Percentiles rank a stretch among this genome's conserved stretches.
These are phyloP conservation scores for Platismatia glauca DNA, from an alignment of 495 filamentous ascomycete genomes.

Conservation along the genomic window DNA sequence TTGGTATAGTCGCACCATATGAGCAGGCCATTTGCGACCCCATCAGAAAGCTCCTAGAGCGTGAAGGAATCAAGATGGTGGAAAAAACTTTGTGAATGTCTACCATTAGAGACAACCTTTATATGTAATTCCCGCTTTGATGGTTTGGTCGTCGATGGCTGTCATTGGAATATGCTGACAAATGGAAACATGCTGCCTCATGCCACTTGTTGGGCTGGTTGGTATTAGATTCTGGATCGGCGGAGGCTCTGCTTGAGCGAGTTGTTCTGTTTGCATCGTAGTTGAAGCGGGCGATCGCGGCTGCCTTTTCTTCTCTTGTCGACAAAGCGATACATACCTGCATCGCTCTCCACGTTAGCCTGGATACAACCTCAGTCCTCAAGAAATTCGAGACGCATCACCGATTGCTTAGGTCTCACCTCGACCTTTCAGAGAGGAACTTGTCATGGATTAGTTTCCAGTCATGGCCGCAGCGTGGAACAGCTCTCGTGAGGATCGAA, in stretches of 20 bases:
- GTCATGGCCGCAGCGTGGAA: slow-evolving; percentile 4
- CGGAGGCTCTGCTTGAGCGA: background rate
- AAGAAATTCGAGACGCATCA: background rate
- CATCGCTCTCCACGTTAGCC: background rate
- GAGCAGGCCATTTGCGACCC: slow-evolving; percentile 24
- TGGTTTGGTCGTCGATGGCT: background rate
- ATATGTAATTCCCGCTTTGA: too few relatives aligned
- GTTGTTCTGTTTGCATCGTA: background rate
- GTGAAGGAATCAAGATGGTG: slow-evolving; percentile 37
- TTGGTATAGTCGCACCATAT: slow-evolving; percentile 22
- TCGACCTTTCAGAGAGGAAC: slow-evolving; percentile 5
- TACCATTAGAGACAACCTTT: slow-evolving; percentile 19
- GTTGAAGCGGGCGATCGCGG: background rate
- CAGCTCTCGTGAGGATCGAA: background rate
- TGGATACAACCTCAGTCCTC: background rate
- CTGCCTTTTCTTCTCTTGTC: slow-evolving; percentile 5
- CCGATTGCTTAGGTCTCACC: slow-evolving; percentile 7
- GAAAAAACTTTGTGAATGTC: slow-evolving; percentile 24
- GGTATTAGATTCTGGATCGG: background rate
- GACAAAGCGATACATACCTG: slow-evolving; percentile 6
- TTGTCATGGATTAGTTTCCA: slow-evolving; percentile 6
- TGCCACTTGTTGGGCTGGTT: background rate
- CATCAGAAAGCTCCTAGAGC: slow-evolving; percentile 19
- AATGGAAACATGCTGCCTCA: background rate
- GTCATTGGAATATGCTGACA: background rate